Percentiles rank a stretch among this genome's conserved stretches.
Evolutionary conservation across 768 basidiomycete species (phyloP).

Genomic region (Mycena belliarum): DNA sequence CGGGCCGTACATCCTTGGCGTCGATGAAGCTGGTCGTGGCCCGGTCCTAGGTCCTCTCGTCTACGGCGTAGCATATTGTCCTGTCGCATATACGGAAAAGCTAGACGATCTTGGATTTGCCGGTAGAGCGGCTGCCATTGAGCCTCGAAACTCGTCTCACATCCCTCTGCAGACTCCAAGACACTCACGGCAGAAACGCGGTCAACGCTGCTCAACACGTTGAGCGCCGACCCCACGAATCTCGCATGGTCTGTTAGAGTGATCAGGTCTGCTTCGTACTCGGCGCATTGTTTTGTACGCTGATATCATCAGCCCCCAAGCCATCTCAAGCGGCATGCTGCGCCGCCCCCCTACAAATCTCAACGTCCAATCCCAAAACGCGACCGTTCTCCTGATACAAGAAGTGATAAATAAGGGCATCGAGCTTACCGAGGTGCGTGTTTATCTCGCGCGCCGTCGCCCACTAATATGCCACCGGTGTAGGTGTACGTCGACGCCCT

Average conservation of each 20-base stretch:
- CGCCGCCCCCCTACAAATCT: constrained; percentile 81
- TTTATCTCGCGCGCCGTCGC: neutral
- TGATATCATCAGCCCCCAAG: constrained; percentile 65
- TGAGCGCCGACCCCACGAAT: constrained; percentile 70
- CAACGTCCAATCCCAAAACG: constrained; percentile 85
- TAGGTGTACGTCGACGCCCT: constrained; percentile 95
- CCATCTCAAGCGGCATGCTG: constrained; percentile 91
- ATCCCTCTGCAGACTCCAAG: constrained; percentile 76
- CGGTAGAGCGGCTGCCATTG: constrained; percentile 44
- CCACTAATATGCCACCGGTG: neutral
- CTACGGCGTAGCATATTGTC: constrained; percentile 94
- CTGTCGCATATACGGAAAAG: constrained; percentile 68
- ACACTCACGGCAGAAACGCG: constrained; percentile 75
- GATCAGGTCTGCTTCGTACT: constrained; percentile 47
- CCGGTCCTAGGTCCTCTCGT: constrained; percentile 96
- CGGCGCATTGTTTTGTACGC: neutral
- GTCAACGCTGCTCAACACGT: constrained; percentile 59
- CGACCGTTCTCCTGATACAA: constrained; percentile 85
- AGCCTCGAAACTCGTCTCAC: neutral
- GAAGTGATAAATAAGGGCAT: constrained; percentile 83
- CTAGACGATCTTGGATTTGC: constrained; percentile 88
- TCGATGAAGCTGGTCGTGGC: constrained; percentile 98
- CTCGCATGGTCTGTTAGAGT: constrained; percentile 85
- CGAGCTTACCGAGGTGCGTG: constrained; percentile 69
- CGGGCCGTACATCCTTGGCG: constrained; percentile 91